Evolutionary conservation across 2,329 filamentous ascomycete genomes (phyloP).

Genomic region (Neofusicoccum ribis): DNA sequence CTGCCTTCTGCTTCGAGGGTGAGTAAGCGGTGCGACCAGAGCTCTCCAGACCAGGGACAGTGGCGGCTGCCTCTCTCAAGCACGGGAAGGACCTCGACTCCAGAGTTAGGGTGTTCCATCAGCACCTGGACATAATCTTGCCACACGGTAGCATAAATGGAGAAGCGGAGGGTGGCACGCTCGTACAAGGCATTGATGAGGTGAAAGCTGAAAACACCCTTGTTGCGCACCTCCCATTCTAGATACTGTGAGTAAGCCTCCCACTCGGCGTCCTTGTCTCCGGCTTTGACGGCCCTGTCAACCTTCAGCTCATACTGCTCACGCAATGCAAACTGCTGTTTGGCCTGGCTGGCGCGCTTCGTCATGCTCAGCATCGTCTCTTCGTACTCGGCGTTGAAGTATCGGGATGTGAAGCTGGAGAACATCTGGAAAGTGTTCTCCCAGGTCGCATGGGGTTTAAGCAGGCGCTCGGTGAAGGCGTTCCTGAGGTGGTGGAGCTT

Average conservation of each 20-base stretch:
- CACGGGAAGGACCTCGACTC: conserved; percentile 63
- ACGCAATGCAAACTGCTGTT: conserved; percentile 63
- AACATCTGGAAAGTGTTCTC: conserved; percentile 73
- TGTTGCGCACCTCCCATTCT: conserved; percentile 76
- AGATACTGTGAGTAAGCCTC: conserved; percentile 67
- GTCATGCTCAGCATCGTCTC: conserved; percentile 70
- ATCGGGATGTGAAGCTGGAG: conserved; percentile 71
- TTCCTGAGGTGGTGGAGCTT: conserved; percentile 65
- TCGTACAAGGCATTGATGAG: conserved; percentile 68
- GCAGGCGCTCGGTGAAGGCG: conserved; percentile 69
- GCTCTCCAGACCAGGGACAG: conserved; percentile 85
- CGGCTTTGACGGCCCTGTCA: conserved; percentile 56
- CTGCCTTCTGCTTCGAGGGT: conserved; percentile 77
- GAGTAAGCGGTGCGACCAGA: conserved; percentile 89
- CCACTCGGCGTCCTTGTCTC: conserved; percentile 59
- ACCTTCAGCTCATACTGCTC: conserved; percentile 69
- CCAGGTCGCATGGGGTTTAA: conserved; percentile 73
- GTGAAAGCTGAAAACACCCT: conserved; percentile 53
- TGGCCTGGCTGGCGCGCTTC: conserved; percentile 62
- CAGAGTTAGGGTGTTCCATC: conserved; percentile 52
- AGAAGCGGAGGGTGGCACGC: conserved; percentile 72
- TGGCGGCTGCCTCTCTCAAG: conserved; percentile 82
- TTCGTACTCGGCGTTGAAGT: conserved; percentile 72
- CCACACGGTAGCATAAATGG: conserved; percentile 75
- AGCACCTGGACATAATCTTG: conserved; percentile 80